Base-by-base conservation (phyloP, 768 basidiomycete species). In the Sistotremastrum suecicum region DNA sequence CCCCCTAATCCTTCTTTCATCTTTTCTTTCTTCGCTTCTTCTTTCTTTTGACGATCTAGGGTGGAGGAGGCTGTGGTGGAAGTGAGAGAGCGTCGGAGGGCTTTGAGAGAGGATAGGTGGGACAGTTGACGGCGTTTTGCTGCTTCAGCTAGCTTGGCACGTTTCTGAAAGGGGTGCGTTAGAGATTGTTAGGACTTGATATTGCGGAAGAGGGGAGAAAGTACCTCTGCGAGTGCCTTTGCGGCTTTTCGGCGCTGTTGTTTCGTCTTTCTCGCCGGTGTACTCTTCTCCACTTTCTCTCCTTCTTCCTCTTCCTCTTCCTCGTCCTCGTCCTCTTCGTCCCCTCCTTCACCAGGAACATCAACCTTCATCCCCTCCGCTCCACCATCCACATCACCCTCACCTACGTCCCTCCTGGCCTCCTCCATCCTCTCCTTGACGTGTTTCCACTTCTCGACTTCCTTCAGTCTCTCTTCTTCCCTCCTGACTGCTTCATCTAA, bases 301-400 rank as follows among this genome's bases (percentile, higher is more conserved):
- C 37, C 48, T n/a, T 36, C 39, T 12, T 9, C 12, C 28, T 28
- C 29, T 37, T 52, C 20, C 2, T 20, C 20, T 20, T 20, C 20
- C 71, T 61, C 52, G 56, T 57, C 4, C 71, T 64, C 43, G 60
- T 54, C 56, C 63, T 67, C 55, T 66, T 76, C 32, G 62, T 56
- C 42, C 56, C 58, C n/a, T 51, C 47, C 0, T 48, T 43, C 52
- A 5, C 43, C 68, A 5, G 66, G 57, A 7, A 61, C 63, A 45
- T 80, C 76, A 36, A 84, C 52, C 3, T 55, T 61, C 87, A 91
- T 92, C 0, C 87, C 88, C 5, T 66, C 47, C 2, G 75, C 72
- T 8, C 69, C 63, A 5, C 62, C 68, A 1, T 53, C 60, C 11
- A 58, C 65, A 0, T 56, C 56, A 2, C 56, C 62, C 3, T 58